Evolutionary conservation across 495 filamentous ascomycete species (phyloP).

Genomic region (Alectoria sarmentosa): DNA sequence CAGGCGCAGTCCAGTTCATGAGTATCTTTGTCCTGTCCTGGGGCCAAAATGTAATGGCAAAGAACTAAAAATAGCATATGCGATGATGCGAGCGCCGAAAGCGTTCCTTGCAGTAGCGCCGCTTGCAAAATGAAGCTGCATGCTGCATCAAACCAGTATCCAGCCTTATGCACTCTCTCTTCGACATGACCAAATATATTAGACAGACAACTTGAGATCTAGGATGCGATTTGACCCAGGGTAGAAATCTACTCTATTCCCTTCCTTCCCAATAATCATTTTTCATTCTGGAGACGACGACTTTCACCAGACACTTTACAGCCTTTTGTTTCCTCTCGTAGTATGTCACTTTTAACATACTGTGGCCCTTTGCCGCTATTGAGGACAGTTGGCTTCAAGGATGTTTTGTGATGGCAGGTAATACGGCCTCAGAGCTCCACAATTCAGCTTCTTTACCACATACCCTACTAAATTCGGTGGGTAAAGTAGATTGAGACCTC

Average conservation of each 20-base stretch:
- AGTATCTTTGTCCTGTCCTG: neutral
- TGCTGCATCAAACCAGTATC: neutral
- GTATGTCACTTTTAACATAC: neutral
- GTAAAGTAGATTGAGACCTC: neutral
- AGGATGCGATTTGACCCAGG: neutral
- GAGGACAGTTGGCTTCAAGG: neutral
- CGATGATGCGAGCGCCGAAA: conserved; percentile 13
- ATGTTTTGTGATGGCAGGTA: neutral
- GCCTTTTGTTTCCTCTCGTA: neutral
- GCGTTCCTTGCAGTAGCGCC: conserved; percentile 21
- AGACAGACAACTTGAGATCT: neutral
- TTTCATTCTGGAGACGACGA: too few relatives aligned
- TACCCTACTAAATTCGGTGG: neutral
- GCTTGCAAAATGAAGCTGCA: conserved; percentile 13
- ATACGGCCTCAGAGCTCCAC: neutral
- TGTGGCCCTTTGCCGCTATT: neutral
- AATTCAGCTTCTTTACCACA: neutral
- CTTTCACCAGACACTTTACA: too few relatives aligned
- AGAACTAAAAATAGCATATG: conserved; percentile 12
- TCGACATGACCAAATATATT: neutral
- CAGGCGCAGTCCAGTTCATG: neutral
- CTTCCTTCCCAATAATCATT: too few relatives aligned
- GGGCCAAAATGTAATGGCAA: neutral
- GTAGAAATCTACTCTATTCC: too few relatives aligned
- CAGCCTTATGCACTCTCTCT: neutral